phyloP scores from a whole-genome alignment of 2,329 filamentous ascomycete species.

The Botrytis galanthina region DNA sequence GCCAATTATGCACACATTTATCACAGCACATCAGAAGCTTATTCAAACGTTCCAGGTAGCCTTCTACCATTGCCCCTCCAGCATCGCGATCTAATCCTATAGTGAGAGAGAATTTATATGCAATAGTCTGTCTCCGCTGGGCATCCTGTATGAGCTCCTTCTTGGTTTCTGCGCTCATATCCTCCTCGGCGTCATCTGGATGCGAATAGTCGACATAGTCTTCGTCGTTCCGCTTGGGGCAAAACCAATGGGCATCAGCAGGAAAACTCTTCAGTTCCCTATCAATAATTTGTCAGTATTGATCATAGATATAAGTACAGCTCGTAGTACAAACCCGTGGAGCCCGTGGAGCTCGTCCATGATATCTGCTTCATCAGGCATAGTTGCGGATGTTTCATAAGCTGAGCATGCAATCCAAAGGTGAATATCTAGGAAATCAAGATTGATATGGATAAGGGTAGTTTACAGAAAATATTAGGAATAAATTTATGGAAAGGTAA shows the following conservation, averaged over 20 bases:
- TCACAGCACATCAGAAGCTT: conserved; percentile 62
- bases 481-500: not conserved
- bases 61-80: conserved; percentile 55
- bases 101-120: conserved; percentile 66
- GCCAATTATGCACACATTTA: conserved; percentile 71
- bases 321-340: conserved; percentile 29
- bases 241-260: conserved; percentile 60
- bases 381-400: conserved; percentile 23
- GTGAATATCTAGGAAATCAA: not conserved
- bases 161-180: conserved; percentile 52
- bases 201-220: conserved; percentile 65
- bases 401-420: conserved; percentile 20
- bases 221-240: conserved; percentile 61
- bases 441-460: not conserved
- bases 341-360: conserved; percentile 38
- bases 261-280: conserved; percentile 38
- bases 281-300: conserved; percentile 18
- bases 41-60: conserved; percentile 58
- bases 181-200: conserved; percentile 46
- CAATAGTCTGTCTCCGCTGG: conserved; percentile 55
- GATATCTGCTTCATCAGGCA: conserved; percentile 35
- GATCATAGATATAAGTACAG: not conserved
- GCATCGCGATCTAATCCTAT: conserved; percentile 64
- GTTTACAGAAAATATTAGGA: not conserved
- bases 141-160: conserved; percentile 53